A percentile compares a stretch with the other conserved stretches of the same genome.
Evolutionary conservation across 768 basidiomycete species (phyloP).

Genomic region (Tephrocybe sp.): DNA sequence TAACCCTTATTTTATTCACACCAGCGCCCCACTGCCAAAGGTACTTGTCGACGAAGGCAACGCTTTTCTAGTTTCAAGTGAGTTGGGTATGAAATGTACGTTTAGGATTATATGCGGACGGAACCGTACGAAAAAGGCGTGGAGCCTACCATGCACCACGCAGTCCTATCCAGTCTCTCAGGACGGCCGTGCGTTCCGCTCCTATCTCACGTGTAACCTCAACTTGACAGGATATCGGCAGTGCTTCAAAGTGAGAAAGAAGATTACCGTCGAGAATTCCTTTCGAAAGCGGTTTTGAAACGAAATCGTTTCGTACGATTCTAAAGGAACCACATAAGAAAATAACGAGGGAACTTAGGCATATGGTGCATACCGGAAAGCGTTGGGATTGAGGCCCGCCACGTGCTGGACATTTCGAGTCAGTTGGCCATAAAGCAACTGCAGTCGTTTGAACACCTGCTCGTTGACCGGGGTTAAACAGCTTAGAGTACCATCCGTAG

Average conservation of each 20-base stretch:
- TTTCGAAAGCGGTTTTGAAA: constrained; percentile 78
- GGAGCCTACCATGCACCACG: constrained; percentile 52
- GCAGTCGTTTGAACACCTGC: constrained; percentile 73
- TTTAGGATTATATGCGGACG: too few relatives aligned
- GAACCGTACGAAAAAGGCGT: not conserved
- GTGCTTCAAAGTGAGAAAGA: constrained; percentile 66
- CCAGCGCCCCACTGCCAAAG: too few relatives aligned
- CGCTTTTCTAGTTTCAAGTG: too few relatives aligned
- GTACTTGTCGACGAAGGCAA: too few relatives aligned
- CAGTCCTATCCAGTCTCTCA: constrained; percentile 65
- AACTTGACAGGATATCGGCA: constrained; percentile 72
- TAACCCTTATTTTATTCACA: too few relatives aligned
- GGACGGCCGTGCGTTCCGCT: constrained; percentile 59
- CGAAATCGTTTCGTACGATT: constrained; percentile 83
- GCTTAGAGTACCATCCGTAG: constrained; percentile 77
- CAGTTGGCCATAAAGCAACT: constrained; percentile 87
- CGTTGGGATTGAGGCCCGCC: constrained; percentile 90
- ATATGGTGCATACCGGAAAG: constrained; percentile 64
- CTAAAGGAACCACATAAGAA: constrained; percentile 36
- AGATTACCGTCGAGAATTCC: constrained; percentile 88
- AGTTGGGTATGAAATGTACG: too few relatives aligned
- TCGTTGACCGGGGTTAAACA: constrained; percentile 80
- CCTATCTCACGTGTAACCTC: constrained; percentile 91
- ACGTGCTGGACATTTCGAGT: constrained; percentile 89
- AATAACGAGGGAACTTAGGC: not conserved